Evolutionary conservation across 352 stramenopile species (phyloP), one percentile per base, ranked within the genome.

Genomic region (Salisapilia sapeloensis): DNA sequence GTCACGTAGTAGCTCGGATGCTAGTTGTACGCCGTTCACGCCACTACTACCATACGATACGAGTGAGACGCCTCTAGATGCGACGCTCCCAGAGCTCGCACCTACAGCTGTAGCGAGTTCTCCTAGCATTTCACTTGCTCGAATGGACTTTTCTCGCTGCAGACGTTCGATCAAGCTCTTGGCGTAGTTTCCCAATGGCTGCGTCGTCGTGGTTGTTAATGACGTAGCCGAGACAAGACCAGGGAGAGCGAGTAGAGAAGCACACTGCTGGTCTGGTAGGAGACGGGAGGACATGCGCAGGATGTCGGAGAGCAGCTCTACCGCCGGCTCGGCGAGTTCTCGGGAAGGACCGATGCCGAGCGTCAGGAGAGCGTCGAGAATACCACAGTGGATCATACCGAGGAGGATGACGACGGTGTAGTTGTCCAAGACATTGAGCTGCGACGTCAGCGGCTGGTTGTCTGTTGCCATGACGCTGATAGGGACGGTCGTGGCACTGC

Each of bases 351-450:
- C 62, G 4, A 70, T 85, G 15, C 76, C 76, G 4, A 92, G 31
- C n/a, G 72, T 85, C 26, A 92, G 65, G 16, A 92, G 51, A 3
- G 72, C 76, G 14, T 92, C 63, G 12, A 92, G 33, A 14, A 92
- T 69, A 0, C 76, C 76, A 31, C 72, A 89, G 24, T 92, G 76
- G 25, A 89, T 70, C 62, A 92, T 84, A 17, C 72, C 67, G 4
- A 92, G 43, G 26, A 92, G 49, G 19, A 87, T 63, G 31, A 87
- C 81, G 4, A 83, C 71, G 3, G 72, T 87, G 58, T 92, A 92
- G 40, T 87, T 89, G 42, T 92, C 74, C 9, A 92, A 55, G 29
- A 92, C 42, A 40, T 89, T 92, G 43, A 87, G 72, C 15, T 70
- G 70, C 2, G 54, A 65, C 8, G 60, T 62, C 24, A 60, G 35